phyloP scores from a whole-genome alignment of 176 grass and related monocot genomes.

The Rhipidocladum racemiflorum region DNA sequence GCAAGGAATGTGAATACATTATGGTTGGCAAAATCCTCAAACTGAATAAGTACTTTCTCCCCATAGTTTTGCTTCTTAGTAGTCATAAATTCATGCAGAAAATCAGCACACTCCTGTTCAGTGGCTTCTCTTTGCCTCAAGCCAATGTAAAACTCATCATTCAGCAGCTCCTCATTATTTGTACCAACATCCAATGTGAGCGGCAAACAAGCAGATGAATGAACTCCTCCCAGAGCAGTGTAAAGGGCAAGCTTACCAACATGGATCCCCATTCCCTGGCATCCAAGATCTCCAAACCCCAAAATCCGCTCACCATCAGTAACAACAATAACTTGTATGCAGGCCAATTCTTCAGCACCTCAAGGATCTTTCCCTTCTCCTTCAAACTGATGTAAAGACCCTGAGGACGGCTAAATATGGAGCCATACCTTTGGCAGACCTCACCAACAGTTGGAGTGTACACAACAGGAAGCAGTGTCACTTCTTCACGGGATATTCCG shows the following conservation, averaged over 20 bases:
- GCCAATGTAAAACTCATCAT: slow-evolving; percentile 92
- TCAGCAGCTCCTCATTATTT: slow-evolving; percentile 76
- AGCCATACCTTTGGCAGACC: slow-evolving; percentile 93
- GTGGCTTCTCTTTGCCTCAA: slow-evolving; percentile 81
- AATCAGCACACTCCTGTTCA: slow-evolving; percentile 83
- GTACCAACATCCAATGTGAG: slow-evolving; percentile 97
- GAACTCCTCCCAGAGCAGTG: slow-evolving; percentile 92
- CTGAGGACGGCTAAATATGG: slow-evolving; percentile 78
- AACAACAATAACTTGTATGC: slow-evolving; percentile 97
- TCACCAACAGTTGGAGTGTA: slow-evolving; percentile 96
- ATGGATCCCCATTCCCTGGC: slow-evolving; percentile 99
- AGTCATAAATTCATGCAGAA: slow-evolving; percentile 84
- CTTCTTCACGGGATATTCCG: slow-evolving; percentile 28
- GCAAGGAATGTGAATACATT: slow-evolving; percentile 91
- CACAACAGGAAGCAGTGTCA: slow-evolving; percentile 68
- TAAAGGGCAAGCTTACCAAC: slow-evolving; percentile 95
- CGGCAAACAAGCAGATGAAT: slow-evolving; percentile 93
- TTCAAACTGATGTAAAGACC: slow-evolving; percentile 92
- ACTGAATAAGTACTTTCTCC: slow-evolving; percentile 92
- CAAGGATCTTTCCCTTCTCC: slow-evolving; percentile 87
- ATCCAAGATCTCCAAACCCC: slow-evolving; percentile 95
- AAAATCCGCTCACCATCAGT: slow-evolving; percentile 94
- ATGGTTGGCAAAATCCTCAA: slow-evolving; percentile 97
- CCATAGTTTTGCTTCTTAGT: slow-evolving; percentile 93
- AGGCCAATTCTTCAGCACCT: slow-evolving; percentile 92